Evolutionary conservation across 148 eudicot genomes (phyloP), one percentile per base, ranked within the genome.

Genomic region (Vaccinium myrtillus): DNA sequence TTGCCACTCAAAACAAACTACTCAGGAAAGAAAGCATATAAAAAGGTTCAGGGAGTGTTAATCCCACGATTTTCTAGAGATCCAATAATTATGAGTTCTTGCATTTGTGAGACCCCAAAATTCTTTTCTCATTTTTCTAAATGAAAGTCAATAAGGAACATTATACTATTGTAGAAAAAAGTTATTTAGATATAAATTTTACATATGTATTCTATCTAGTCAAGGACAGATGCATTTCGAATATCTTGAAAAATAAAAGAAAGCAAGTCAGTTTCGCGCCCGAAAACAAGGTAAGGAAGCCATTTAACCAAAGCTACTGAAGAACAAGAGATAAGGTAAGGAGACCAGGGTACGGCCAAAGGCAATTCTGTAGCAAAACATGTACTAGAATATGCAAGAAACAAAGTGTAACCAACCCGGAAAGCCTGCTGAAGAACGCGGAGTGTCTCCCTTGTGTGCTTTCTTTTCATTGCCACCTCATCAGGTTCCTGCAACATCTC

Each of bases 401-500:
- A n/a, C 8, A 48, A 51, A 83, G 19, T 56, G 36, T 73, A 87
- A 89, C 92, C 56, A 73, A 95, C 99, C 91, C 93, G 92, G 91
- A 94, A 91, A 83, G 98, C 99, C 87, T 95, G 98, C 81, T 94
- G 93, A 63, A 95, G 94, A 85, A 95, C 87, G 75, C 90, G 92
- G 7, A 95, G 90, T 80, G 92, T 91, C 15, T 94, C 98, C 32
- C 95, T 92, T 55, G 96, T 84, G 75, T 93, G 96, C 90, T 93
- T 97, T 85, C 99, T 90, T 89, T 94, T 97, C 39, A 82, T 61
- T 53, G 98, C 91, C 79, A 97, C 89, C 82, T 95, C 99, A 82
- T 92, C 91, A 76, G 99, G 98, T 87, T 97, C 99, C 83, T 90
- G 98, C 90, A 97, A 83, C 99, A 97, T 94, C 85, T 97, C 98